Conservation (phyloP, 495 filamentous ascomycete species). For the Choiromyces venosus region DNA sequence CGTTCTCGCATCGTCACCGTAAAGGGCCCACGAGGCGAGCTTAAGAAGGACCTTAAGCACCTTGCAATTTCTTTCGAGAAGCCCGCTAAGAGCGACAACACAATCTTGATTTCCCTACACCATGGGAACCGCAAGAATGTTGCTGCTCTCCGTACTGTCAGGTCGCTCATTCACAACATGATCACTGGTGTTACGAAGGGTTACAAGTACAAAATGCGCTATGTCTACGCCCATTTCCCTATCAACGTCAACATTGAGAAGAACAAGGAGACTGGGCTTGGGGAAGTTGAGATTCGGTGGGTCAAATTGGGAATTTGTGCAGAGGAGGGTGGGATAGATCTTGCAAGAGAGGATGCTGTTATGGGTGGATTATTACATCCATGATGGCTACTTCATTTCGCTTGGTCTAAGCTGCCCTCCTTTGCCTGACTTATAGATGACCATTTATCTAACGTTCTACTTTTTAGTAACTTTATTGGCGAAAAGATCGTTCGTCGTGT, state of each 20-base stretch:
- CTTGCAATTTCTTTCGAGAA: conserved; percentile 90
- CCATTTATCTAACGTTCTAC: conserved; percentile 31
- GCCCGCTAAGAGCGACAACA: conserved; percentile 57
- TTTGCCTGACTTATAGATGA: background rate
- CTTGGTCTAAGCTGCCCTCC: background rate
- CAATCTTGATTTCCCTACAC: conserved; percentile 94
- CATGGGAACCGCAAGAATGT: conserved; percentile 96
- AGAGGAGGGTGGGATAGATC: background rate
- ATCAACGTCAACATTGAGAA: conserved; percentile 99
- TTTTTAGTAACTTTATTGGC: conserved; percentile 89
- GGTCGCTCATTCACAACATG: conserved; percentile 94
- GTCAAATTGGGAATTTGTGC: conserved; percentile 41
- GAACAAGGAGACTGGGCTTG: conserved; percentile 81
- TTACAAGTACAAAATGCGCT: conserved; percentile 99
- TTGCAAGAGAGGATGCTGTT: conserved; percentile 7
- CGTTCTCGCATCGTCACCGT: conserved; percentile 92
- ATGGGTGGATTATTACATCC: background rate
- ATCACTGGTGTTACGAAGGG: conserved; percentile 96
- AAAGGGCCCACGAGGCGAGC: conserved; percentile 92
- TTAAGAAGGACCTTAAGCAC: conserved; percentile 91
- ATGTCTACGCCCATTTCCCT: conserved; percentile 99
- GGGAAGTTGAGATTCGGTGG: conserved; percentile 95
- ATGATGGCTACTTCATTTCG: conserved; percentile 5
- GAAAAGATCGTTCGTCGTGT: conserved; percentile 98
- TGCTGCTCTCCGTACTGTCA: conserved; percentile 95